Evolutionary conservation across 2,329 filamentous ascomycete genomes (phyloP), one percentile per base, ranked within the genome.

Genomic region (Blastomyces gilchristii): DNA sequence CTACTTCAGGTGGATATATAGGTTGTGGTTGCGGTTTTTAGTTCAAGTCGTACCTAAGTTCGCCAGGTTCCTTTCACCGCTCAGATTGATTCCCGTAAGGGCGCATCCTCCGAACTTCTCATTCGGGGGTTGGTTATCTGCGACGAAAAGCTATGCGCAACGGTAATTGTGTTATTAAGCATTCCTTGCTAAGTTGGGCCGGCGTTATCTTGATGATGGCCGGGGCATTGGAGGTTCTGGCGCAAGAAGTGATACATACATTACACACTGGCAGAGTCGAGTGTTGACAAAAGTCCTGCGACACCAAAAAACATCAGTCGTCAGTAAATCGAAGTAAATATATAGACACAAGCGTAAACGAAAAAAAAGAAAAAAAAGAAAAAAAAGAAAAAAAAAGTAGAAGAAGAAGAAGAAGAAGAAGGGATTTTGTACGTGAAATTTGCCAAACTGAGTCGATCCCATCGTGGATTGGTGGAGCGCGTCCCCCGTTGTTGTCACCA

Each of bases 231-330:
- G 18, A 41, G 43, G 11, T 12, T 18, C 39, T 43, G 22, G 37
- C 22, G 34, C 61, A 25, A 50, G 25, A 58, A 43, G 14, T 5
- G 16, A 65, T 62, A 83, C 87, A 71, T 83, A 92, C 89, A 82
- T 93, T 93, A 81, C 89, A 94, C 70, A 93, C 81, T 62, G 90
- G 89, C 70, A 93, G 81, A 63, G 89, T 92, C 70, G 89, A 89
- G 78, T 92, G 89, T 74, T 84, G 87, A 82, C 90, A 94, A 75
- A 94, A 92, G 73, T 88, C 79, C 89, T 93, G 68, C 69, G 54
- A 71, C 49, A 56, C 53, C 62, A 60, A 53, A 28, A 53, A 59
- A 37, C 7, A 66, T 59, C 37, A 63, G 34, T 57, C 37, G 62
- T 62, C 54, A 25, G 61, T 47, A 59, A 14, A 58, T 8, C 16